phyloP scores from a whole-genome alignment of 2,329 filamentous ascomycete genomes.

The Phyllosticta citrichinensis region DNA sequence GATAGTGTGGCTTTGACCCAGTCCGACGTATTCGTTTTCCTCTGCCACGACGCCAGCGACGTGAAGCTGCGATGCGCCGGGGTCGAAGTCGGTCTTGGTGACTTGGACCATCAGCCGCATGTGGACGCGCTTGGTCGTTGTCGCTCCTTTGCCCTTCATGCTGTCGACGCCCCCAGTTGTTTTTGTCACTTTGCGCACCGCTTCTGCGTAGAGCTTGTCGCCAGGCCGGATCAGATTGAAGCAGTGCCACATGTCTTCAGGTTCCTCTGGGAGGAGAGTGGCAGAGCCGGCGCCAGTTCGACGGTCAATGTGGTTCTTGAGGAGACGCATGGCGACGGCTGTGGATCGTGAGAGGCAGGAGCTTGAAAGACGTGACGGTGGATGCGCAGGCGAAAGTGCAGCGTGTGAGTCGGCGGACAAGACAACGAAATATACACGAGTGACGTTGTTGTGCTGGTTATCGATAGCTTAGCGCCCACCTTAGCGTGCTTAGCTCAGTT shows the following conservation, averaged over 20 bases:
- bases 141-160: slow-evolving; percentile 51
- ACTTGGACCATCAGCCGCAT: slow-evolving; percentile 56
- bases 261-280: slow-evolving; percentile 60
- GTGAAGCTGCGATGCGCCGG: slow-evolving; percentile 57
- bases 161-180: slow-evolving; percentile 16
- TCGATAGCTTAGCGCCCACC: neutral
- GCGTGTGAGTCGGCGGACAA: neutral
- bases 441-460: neutral
- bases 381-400: neutral
- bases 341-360: neutral
- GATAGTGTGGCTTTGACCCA: slow-evolving; percentile 59
- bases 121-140: slow-evolving; percentile 53
- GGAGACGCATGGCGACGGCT: slow-evolving; percentile 47
- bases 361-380: neutral
- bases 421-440: neutral
- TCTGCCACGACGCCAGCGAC: slow-evolving; percentile 55
- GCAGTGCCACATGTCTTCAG: slow-evolving; percentile 72
- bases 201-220: slow-evolving; percentile 55
- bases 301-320: slow-evolving; percentile 55
- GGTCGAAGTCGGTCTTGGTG: slow-evolving; percentile 58
- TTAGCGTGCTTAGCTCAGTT: neutral
- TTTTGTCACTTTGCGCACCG: slow-evolving; percentile 54
- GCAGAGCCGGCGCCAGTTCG: slow-evolving; percentile 56
- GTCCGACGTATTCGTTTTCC: slow-evolving; percentile 57
- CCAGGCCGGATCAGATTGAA: slow-evolving; percentile 61